Evolutionary conservation across 164 flowering plant genomes (phyloP), one percentile per base, ranked within the genome.

Genomic region (Aristolochia fimbriata): DNA sequence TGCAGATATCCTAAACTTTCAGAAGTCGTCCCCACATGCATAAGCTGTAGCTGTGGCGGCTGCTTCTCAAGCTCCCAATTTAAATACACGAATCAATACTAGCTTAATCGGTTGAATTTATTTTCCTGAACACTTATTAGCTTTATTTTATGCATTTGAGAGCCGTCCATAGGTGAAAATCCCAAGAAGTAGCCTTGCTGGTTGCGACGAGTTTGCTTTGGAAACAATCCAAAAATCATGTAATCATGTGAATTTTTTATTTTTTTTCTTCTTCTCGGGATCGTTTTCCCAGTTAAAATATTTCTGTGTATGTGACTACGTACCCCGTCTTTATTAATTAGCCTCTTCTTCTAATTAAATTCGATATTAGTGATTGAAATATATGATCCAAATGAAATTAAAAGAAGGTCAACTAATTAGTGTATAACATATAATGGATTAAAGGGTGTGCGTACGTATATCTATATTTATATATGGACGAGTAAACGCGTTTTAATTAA

Each of bases 201-300:
- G 62, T 66, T 67, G 61, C 68, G 52, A 54, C 19, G 54, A 45
- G 3, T 20, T 81, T 79, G 82, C 88, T 78, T 81, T 14, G 51
- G 57, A 59, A 71, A 62, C 84, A 83, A 80, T 81, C 83, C 74
- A 64, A 74, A 64, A 64, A 62, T 68, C 58, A 58, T 31, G 45
- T 57, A 61, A 69, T 57, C 58, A 55, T 41, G 61, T 60, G 41
- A 30, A 13, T 73, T 62, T 33, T 69, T 64, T 63, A n/a, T n/a
- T n/a, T n/a, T n/a, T n/a, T n/a, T n/a, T 31, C 3, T 31, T 57
- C 64, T 73, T 46, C 71, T 78, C 31, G 84, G 88, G 88, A 83
- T 81, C 81, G 68, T 79, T 83, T 75, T 53, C 5, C 59, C 48
- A 22, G 43, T 33, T 72, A 51, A 23, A 63, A 53, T 37, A 65